Conservation (phyloP, 2,329 filamentous ascomycete species). For the Raffaelea albimanens region DNA sequence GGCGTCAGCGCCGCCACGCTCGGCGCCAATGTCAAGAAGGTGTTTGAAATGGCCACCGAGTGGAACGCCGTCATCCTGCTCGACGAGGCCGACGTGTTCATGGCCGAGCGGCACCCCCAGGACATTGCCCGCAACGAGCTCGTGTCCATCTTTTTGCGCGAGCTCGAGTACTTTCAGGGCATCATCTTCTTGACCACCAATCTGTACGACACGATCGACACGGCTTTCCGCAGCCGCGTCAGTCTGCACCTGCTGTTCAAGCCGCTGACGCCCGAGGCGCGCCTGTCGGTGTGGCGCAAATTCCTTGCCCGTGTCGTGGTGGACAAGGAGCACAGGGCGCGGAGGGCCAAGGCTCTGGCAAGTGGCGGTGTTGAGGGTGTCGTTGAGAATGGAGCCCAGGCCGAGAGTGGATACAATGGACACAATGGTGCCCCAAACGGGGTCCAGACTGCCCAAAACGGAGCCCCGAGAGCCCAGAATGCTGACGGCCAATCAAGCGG, state of each 20-base stretch:
- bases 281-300: slow-evolving; percentile 34
- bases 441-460: no score
- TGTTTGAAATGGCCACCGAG: slow-evolving; percentile 35
- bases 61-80: slow-evolving; percentile 42
- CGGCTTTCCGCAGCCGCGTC: slow-evolving; percentile 35
- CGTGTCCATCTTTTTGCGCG: slow-evolving; percentile 35
- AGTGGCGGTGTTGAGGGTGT: no score
- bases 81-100: slow-evolving; percentile 45
- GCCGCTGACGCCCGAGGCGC: slow-evolving; percentile 26
- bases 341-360: no score
- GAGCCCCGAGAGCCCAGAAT: no score
- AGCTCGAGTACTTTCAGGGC: slow-evolving; percentile 35
- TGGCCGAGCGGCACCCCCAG: slow-evolving; percentile 32
- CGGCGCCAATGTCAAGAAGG: slow-evolving; percentile 33
- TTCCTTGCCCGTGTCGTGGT: slow-evolving; percentile 28
- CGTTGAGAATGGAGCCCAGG: no score
- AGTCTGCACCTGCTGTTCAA: slow-evolving; percentile 37
- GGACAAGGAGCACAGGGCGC: slow-evolving; percentile 2
- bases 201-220: slow-evolving; percentile 30
- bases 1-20: slow-evolving; percentile 32
- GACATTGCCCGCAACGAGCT: slow-evolving; percentile 39
- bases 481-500: no score
- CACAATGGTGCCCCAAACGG: no score
- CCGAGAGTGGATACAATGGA: no score
- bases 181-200: slow-evolving; percentile 37